Evolutionary conservation across 2,329 filamentous ascomycete species (phyloP), one percentile per base, ranked within the genome.

Genomic region (Fusarium sp.): DNA sequence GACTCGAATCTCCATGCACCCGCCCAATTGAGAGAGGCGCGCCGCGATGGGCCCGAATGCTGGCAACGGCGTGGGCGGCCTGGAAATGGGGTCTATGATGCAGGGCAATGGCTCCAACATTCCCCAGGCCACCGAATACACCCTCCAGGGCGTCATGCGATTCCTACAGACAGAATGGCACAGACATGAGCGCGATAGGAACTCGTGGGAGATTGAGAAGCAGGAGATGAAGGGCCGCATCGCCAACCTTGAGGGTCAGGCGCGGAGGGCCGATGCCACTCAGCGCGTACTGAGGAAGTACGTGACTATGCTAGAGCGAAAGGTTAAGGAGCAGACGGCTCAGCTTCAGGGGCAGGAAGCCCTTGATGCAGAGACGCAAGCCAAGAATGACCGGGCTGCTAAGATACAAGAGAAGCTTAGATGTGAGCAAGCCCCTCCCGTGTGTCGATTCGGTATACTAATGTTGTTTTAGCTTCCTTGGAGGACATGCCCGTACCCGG

Each of bases 121-220:
- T 73, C 88, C 87, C 44, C 86, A 86, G 75, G 87, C 87, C 69
- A 90, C 88, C 68, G 88, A 90, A 74, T 90, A 90, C 75, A 90
- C 88, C 10, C 80, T 90, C 40, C 88, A 90, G 81, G 88, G 96
- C 79, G 96, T 99, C 40, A 99, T 99, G 96, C 95, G 96, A 82
- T 99, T 99, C 81, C 90, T 99, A 41, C 96, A 99, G 84, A 96
- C 96, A 50, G 95, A 99, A 88, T 99, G 96, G 96, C 96, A 99
- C 83, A 92, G 94, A 75, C 95, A 99, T 82, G 96, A 99, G 83
- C 93, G 96, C 83, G 96, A 98, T 80, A 91, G 96, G 77, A 99
- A 99, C 83, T 92, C 94, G 40, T 99, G 96, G 96, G 96, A 99
- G 82, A 99, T 99, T 80, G 96, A 99, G 83, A 92, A 94, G 79